Percentiles rank a stretch among this genome's conserved stretches.
Conservation (phyloP, 176 grass and related monocot species). For the Carex pumila region DNA sequence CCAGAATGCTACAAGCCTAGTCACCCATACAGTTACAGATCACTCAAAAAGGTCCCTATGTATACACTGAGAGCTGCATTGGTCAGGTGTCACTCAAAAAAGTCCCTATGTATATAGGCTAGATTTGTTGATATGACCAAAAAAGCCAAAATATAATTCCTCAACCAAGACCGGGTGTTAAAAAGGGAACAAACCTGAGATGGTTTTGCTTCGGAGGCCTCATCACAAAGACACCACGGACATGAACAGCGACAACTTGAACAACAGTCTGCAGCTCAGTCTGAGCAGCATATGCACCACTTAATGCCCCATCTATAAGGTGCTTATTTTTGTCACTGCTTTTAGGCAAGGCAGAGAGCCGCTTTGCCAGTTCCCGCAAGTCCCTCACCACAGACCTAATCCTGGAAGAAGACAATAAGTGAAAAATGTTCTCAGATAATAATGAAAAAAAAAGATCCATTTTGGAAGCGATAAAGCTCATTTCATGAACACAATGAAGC, state of each 20-base stretch:
- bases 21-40: no score
- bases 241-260: constrained; percentile 21
- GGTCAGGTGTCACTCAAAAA: neutral
- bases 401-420: constrained; percentile 15
- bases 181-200: constrained; percentile 25
- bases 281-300: constrained; percentile 22
- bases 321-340: constrained; percentile 30
- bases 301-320: constrained; percentile 23
- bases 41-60: neutral
- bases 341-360: constrained; percentile 25
- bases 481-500: neutral
- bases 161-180: neutral
- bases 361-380: constrained; percentile 26
- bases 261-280: constrained; percentile 25
- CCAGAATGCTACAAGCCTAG: neutral
- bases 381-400: constrained; percentile 28
- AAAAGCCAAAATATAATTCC: neutral
- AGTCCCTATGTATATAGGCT: neutral
- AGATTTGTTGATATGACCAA: neutral
- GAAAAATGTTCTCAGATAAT: neutral
- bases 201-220: constrained; percentile 8
- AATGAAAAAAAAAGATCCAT: neutral
- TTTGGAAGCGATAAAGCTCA: neutral
- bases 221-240: constrained; percentile 33
- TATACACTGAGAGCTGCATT: neutral